Evolutionary conservation across 257 asterid species (phyloP), one percentile per base, ranked within the genome.

Genomic region (Jaltomata sinuosa): DNA sequence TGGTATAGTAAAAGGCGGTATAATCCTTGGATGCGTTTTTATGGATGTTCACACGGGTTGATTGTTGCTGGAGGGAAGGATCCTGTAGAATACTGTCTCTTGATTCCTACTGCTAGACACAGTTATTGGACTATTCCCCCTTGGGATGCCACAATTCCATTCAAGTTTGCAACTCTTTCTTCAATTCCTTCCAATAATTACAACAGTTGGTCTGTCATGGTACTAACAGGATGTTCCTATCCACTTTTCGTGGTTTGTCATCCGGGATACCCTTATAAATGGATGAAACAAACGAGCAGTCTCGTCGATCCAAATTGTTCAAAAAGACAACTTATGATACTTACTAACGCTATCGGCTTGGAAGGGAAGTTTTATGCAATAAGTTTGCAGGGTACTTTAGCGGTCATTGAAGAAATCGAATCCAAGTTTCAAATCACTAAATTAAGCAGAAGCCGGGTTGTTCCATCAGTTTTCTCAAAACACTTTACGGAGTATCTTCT

Each of bases 401-500:
- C n/a, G 42, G 6, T 38, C 6, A 38, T 38, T 38, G 42, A 38
- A 38, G 4, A 38, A 38, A 38, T 38, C 6, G 42, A 38, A 42
- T 87, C 86, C 18, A 19, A 72, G 3, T 72, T 87, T 29, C 10
- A 11, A 40, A 59, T 87, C 14, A 85, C 86, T 27, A 14, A n/a
- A 1, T 8, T 65, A 7, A 45, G 88, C 22, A 57, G 14, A 57
- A 86, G 81, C 83, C 71, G 85, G 27, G 87, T 69, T 38, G 86
- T 89, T 61, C 87, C 91, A 11, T 81, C 77, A 0, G 49, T 47
- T 15, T 11, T 32, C 11, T 84, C 85, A 5, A 81, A 32, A 49
- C 83, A 80, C 72, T 87, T 81, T 79, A 45, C 55, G 10, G 88
- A 87, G 53, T 89, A 80, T 62, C 22, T 89, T 34, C 27, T 89